A percentile compares a stretch with the other conserved stretches of the same genome.
These are phyloP conservation scores for Brasilioporus rufonigricans DNA, from an alignment of 768 basidiomycete species.

Conservation along the genomic window DNA sequence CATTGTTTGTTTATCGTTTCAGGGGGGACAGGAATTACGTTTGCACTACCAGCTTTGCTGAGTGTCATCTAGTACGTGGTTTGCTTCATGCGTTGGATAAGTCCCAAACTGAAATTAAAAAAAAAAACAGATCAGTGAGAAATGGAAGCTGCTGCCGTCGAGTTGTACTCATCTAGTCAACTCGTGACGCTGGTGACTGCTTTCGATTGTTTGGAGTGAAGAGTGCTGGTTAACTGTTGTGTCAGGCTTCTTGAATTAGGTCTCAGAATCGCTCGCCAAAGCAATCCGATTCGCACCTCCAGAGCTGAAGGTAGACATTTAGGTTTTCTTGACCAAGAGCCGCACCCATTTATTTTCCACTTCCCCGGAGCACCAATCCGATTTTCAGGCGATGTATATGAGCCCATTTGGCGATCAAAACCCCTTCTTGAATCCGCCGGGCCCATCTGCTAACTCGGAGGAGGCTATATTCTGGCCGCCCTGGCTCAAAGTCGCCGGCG, in stretches of 20 bases:
- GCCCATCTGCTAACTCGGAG: background rate
- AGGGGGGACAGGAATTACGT: constrained; percentile 53
- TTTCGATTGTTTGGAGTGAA: background rate
- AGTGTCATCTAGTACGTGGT: constrained; percentile 40
- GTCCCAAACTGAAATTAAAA: background rate
- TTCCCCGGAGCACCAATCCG: background rate
- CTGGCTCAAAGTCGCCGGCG: constrained; percentile 28
- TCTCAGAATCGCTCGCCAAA: constrained; percentile 14
- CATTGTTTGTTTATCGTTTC: background rate
- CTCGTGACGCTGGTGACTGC: constrained; percentile 37
- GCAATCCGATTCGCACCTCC: constrained; percentile 14
- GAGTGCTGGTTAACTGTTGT: background rate
- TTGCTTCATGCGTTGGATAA: background rate
- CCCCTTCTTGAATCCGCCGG: background rate
- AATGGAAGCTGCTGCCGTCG: constrained; percentile 27
- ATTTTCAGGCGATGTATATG: constrained; percentile 2
- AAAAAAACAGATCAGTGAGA: constrained; percentile 7
- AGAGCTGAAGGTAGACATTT: constrained; percentile 16
- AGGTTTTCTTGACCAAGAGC: constrained; percentile 11
- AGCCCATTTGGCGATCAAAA: background rate
- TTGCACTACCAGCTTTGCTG: constrained; percentile 44
- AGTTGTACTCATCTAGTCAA: constrained; percentile 43
- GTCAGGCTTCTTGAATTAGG: constrained; percentile 12
- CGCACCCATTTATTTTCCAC: background rate
- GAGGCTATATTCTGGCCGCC: background rate